These are phyloP conservation scores for Sporisorium graminicola DNA, from an alignment of 1,284 basidiomycete species.

Conservation along the genomic window DNA sequence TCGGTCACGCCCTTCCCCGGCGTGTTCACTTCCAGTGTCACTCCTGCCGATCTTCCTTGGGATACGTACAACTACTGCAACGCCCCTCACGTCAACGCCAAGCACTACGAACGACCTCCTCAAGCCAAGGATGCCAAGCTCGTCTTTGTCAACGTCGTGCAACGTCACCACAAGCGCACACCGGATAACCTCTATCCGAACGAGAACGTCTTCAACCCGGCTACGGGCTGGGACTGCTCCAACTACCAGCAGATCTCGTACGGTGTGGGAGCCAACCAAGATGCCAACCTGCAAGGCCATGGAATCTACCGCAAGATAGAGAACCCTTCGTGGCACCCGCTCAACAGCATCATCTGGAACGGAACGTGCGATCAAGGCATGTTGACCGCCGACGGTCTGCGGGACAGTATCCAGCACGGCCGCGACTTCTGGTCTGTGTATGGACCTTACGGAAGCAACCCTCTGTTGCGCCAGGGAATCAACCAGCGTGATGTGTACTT, in stretches of 20 bases:
- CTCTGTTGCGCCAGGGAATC: constrained; percentile 72
- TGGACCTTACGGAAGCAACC: constrained; percentile 68
- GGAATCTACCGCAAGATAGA: constrained; percentile 71
- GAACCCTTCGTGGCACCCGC: constrained; percentile 73
- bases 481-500: constrained; percentile 71
- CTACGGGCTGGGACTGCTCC: constrained; percentile 49
- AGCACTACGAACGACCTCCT: constrained; percentile 30
- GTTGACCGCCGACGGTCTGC: constrained; percentile 73
- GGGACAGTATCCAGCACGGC: constrained; percentile 74
- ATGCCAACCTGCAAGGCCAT: constrained; percentile 16
- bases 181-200: constrained; percentile 74
- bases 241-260: constrained; percentile 49
- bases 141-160: constrained; percentile 52
- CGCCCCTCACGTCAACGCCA: constrained; percentile 41
- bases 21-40: constrained; percentile 30
- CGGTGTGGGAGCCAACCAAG: constrained; percentile 21
- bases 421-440: constrained; percentile 75
- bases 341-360: constrained; percentile 74
- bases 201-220: constrained; percentile 72
- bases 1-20: constrained; percentile 28
- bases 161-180: constrained; percentile 58
- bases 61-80: constrained; percentile 57
- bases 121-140: constrained; percentile 47
- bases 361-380: constrained; percentile 75
- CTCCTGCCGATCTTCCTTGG: constrained; percentile 37